Conservation (phyloP, 495 filamentous ascomycete species). For the Entonaema liquescens region DNA sequence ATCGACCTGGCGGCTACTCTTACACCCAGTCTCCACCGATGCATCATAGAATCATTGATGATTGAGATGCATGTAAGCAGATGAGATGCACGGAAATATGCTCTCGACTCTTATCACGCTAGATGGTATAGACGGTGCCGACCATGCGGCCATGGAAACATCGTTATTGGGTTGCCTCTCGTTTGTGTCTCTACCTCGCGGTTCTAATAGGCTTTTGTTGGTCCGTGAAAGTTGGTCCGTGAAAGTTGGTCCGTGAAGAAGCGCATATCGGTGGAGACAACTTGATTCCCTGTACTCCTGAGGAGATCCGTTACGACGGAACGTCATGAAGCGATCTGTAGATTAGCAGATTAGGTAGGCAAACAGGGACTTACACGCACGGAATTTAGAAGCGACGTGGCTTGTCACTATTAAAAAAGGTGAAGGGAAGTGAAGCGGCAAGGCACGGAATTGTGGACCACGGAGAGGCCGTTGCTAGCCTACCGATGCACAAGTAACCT, state of each 20-base stretch:
- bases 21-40: constrained; percentile 27
- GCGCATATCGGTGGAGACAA: constrained; percentile 4
- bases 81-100: constrained; percentile 4
- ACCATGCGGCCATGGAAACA: constrained; percentile 11
- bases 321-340: constrained; percentile 10
- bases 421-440: constrained; percentile 35
- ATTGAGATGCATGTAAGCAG: constrained; percentile 22
- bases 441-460: constrained; percentile 36
- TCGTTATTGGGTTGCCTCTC: constrained; percentile 31
- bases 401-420: constrained; percentile 24
- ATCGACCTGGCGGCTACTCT: constrained; percentile 40
- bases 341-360: background rate
- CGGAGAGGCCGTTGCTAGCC: constrained; percentile 46
- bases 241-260: constrained; percentile 17
- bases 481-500: constrained; percentile 8
- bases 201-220: constrained; percentile 15
- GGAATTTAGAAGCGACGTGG: constrained; percentile 32
- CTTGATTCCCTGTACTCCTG: constrained; percentile 10
- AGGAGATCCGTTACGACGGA: background rate
- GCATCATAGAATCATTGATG: constrained; percentile 14
- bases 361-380: constrained; percentile 9
- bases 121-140: constrained; percentile 15
- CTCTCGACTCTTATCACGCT: constrained; percentile 16
- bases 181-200: constrained; percentile 15
- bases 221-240: no score